phyloP scores from a whole-genome alignment of 2,329 filamentous ascomycete species.

The Aotearoamyces nothofagi region DNA sequence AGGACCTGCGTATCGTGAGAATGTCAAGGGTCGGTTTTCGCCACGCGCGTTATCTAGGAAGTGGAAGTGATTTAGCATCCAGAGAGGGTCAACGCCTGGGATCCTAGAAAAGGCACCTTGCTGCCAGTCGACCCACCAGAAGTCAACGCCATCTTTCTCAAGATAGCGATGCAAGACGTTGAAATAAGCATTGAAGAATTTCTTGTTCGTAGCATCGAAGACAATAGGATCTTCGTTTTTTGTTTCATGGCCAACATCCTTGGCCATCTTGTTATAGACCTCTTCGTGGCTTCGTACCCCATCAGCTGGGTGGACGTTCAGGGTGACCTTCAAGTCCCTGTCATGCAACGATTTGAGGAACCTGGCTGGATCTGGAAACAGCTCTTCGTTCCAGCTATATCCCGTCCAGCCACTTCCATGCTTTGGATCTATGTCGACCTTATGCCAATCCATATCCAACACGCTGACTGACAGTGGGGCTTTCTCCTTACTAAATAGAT shows the following conservation, averaged over 20 bases:
- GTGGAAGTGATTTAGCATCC: constrained; percentile 51
- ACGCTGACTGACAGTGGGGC: constrained; percentile 45
- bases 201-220: constrained; percentile 37
- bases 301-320: constrained; percentile 48
- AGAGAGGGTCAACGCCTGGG: constrained; percentile 44
- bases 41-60: constrained; percentile 35
- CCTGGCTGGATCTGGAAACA: constrained; percentile 37
- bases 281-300: constrained; percentile 42
- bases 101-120: constrained; percentile 39
- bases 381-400: constrained; percentile 43
- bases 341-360: constrained; percentile 36
- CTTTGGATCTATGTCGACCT: constrained; percentile 31
- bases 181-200: constrained; percentile 42
- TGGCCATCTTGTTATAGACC: constrained; percentile 36
- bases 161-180: constrained; percentile 38
- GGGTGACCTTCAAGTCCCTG: constrained; percentile 34
- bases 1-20: constrained; percentile 46
- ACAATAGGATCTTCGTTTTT: constrained; percentile 31
- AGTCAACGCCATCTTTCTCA: constrained; percentile 41
- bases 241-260: constrained; percentile 33
- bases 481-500: constrained; percentile 31
- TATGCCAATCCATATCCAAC: constrained; percentile 54
- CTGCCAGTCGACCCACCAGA: constrained; percentile 58
- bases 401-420: constrained; percentile 39
- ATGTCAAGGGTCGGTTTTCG: constrained; percentile 31